Evolutionary conservation across 2,329 filamentous ascomycete genomes (phyloP).

Genomic region (Xylariaceae sp.): DNA sequence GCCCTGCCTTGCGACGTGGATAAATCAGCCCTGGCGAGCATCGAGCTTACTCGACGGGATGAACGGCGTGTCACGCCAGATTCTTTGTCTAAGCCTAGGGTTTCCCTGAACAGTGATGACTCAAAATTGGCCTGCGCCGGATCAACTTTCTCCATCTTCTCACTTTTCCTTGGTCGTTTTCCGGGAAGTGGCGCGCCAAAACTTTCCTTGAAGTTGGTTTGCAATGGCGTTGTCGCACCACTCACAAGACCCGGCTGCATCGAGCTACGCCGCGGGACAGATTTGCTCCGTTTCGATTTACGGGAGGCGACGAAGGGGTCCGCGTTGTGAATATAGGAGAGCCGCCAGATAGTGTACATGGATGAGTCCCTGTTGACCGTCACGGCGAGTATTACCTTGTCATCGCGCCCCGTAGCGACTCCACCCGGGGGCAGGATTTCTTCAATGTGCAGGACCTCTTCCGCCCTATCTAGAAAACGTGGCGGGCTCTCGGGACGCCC

Average conservation of each 20-base stretch:
- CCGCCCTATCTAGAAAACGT: constrained; percentile 63
- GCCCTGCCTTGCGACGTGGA: constrained; percentile 78
- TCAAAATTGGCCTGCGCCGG: constrained; percentile 57
- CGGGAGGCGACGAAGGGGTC: constrained; percentile 46
- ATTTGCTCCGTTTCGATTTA: constrained; percentile 41
- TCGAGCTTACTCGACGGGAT: constrained; percentile 80
- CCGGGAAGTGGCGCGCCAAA: constrained; percentile 56
- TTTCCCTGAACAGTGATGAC: too few species aligned
- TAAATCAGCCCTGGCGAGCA: constrained; percentile 80
- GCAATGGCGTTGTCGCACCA: constrained; percentile 71
- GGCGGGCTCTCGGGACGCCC: constrained; percentile 38
- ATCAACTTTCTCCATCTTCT: constrained; percentile 39
- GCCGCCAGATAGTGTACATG: constrained; percentile 78
- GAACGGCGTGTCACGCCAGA: constrained; percentile 51
- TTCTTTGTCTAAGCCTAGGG: constrained; percentile 65
- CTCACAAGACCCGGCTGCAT: constrained; percentile 65
- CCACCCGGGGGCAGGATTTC: constrained; percentile 52
- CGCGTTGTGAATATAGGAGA: constrained; percentile 69
- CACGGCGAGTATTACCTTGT: constrained; percentile 65
- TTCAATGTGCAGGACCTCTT: constrained; percentile 82
- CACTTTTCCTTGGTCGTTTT: constrained; percentile 49
- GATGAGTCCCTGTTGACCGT: constrained; percentile 74
- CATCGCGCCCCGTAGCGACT: constrained; percentile 30
- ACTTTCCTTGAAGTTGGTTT: constrained; percentile 68
- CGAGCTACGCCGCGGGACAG: constrained; percentile 53